Evolutionary conservation across 129 eudicot genomes (phyloP), one percentile per base, ranked within the genome.

Genomic region (Pulicaria dysenterica): DNA sequence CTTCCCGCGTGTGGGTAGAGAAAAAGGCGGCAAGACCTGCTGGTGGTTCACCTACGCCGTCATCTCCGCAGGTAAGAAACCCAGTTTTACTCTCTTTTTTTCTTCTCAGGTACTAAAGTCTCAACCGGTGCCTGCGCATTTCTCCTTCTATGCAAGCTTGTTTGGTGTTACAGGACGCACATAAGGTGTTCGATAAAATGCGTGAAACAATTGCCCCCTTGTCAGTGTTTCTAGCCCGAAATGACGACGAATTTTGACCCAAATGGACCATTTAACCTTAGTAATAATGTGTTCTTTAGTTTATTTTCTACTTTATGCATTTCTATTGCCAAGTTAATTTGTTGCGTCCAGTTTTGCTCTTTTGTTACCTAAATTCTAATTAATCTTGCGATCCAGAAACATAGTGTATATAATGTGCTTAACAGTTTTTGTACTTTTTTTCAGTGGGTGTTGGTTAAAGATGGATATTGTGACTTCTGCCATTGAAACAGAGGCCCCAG

Each of bases 401-500:
- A 59, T 4, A 36, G 8, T 45, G 4, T 11, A 12, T 56, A 16
- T 7, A 24, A 46, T 40, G 15, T 59, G 45, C 15, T 40, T 8
- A 9, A 42, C 8, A 8, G 15, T 43, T 64, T 17, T 42, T 64
- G 7, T 8, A 7, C 15, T 43, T 42, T 42, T 41, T n/a, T 2
- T 41, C 6, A 43, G 10, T 64, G 39, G 8, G 69, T 42, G 53
- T 64, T 64, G 53, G 43, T 50, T 37, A 68, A 73, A 41, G 77
- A 73, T 73, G 77, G 70, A 73, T 60, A 49, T 13, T 15, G 36
- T 45, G 42, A 39, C 77, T 45, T 58, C 67, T 71, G 42, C 40
- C 66, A 13, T 34, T 43, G 36, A 41, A 15, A 54, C 74, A 37
- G 11, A 70, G 10, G 38, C 62, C 64, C 73, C 3, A 14, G 36